A percentile compares a stretch with the other conserved stretches of the same genome.
These are phyloP conservation scores for Pholiota adiposa DNA, from an alignment of 1,284 basidiomycete genomes.

Conservation along the genomic window DNA sequence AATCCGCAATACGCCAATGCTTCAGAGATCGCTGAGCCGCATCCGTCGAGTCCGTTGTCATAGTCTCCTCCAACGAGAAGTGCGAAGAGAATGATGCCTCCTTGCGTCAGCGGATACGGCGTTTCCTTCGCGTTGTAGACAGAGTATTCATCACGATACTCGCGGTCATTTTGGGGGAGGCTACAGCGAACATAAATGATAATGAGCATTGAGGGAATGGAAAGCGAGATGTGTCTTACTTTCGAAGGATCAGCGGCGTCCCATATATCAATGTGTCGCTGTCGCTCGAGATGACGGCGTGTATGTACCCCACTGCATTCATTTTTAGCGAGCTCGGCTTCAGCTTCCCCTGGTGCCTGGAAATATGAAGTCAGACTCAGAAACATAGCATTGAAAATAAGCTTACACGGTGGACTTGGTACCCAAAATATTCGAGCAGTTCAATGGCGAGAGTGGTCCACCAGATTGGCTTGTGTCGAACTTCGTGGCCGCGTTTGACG, in stretches of 20 bases:
- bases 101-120: neutral
- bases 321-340: slow-evolving; percentile 14
- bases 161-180: neutral
- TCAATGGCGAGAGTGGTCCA: neutral
- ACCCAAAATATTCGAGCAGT: slow-evolving; percentile 1
- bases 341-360: slow-evolving; percentile 17
- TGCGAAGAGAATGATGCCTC: slow-evolving; percentile 7
- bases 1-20: slow-evolving; percentile 10
- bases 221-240: neutral
- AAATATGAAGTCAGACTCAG: neutral
- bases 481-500: slow-evolving; percentile 1
- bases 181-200: neutral
- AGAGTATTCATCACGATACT: neutral
- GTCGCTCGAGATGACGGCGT: slow-evolving; percentile 15
- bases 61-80: slow-evolving; percentile 16
- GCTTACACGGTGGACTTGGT: neutral
- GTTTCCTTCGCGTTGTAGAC: neutral
- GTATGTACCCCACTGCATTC: neutral
- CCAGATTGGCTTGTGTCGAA: neutral
- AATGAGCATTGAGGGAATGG: neutral
- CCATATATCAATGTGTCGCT: slow-evolving; percentile 16
- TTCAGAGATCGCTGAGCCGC: neutral
- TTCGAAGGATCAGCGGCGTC: neutral
- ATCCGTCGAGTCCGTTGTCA: slow-evolving; percentile 7
- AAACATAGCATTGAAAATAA: neutral